These are phyloP conservation scores for Chlorella variabilis DNA, from an alignment of 163 green algal genomes.

Conservation along the genomic window DNA sequence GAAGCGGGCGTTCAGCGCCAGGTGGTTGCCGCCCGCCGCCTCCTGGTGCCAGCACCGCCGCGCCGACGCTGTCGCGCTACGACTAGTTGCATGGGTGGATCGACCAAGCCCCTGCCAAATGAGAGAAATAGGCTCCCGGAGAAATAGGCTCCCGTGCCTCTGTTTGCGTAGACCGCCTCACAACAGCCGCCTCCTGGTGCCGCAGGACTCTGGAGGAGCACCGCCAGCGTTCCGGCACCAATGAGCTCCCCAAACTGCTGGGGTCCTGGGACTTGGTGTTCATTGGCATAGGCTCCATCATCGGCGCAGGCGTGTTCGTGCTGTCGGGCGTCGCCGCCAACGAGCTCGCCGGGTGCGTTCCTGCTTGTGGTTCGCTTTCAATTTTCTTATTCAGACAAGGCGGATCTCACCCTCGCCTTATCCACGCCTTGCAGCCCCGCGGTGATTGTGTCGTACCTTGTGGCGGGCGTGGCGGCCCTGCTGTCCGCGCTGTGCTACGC, in stretches of 20 bases:
- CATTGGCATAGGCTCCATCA: slow-evolving; percentile 77
- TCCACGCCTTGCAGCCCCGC: slow-evolving; percentile 68
- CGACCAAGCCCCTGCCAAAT: not conserved
- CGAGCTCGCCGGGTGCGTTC: slow-evolving; percentile 65
- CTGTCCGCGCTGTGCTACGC: slow-evolving; percentile 82
- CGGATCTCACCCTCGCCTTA: too few species aligned
- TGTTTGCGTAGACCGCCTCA: too few species aligned
- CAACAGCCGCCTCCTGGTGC: too few species aligned
- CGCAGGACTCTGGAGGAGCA: slow-evolving; percentile 34
- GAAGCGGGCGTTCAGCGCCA: slow-evolving; percentile 18
- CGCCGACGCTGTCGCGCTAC: not conserved
- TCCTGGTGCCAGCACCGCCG: not conserved
- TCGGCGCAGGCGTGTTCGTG: slow-evolving; percentile 85
- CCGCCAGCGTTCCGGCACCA: slow-evolving; percentile 1
- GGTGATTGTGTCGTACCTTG: slow-evolving; percentile 75
- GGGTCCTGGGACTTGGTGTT: slow-evolving; percentile 61
- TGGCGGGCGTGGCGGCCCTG: slow-evolving; percentile 69
- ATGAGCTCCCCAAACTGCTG: slow-evolving; percentile 42
- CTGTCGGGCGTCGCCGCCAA: slow-evolving; percentile 77
- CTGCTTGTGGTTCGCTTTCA: too few species aligned
- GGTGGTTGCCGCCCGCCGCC: not conserved
- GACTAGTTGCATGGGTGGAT: not conserved
- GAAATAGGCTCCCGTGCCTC: too few species aligned
- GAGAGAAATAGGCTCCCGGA: too few species aligned
- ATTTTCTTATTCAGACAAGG: too few species aligned